A percentile compares a stretch with the other conserved stretches of the same genome.
phyloP scores from a whole-genome alignment of 75 land plant species.

The Selaginella moellendorffii region DNA sequence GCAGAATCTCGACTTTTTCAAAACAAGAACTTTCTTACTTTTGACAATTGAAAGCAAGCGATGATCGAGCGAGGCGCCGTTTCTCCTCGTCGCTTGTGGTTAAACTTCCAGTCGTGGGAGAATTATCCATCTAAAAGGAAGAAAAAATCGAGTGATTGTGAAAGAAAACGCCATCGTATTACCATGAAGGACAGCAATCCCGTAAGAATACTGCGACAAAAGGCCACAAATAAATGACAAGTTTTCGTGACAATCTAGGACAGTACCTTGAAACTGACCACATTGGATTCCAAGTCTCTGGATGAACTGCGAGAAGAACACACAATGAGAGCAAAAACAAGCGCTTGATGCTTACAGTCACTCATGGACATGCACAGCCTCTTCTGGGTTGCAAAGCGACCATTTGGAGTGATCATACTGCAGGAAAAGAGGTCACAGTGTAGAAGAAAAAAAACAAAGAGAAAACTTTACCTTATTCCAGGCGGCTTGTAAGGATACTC shows the following conservation, averaged over 20 bases:
- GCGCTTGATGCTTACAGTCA: conserved; percentile 62
- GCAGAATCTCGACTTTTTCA: too few relatives aligned
- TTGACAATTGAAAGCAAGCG: conserved; percentile 85
- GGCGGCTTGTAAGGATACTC: conserved; percentile 96
- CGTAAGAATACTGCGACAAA: conserved; percentile 67
- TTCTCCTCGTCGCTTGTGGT: conserved; percentile 54
- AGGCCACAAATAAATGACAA: conserved; percentile 8
- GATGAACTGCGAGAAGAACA: conserved; percentile 55
- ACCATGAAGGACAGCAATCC: conserved; percentile 98
- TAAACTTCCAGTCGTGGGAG: conserved; percentile 86
- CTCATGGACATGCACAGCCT: conserved; percentile 94
- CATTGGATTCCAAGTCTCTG: conserved; percentile 97
- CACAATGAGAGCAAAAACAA: not conserved
- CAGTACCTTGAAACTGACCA: conserved; percentile 94
- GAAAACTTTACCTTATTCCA: conserved; percentile 46
- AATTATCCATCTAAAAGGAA: conserved; percentile 62
- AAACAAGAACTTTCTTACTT: conserved; percentile 62
- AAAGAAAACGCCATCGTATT: conserved; percentile 48
- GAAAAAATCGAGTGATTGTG: conserved; percentile 46
- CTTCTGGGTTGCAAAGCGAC: conserved; percentile 76
- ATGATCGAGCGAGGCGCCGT: conserved; percentile 52
- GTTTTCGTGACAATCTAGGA: too few relatives aligned
- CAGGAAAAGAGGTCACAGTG: conserved; percentile 47
- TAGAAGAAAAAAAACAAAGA: not conserved
- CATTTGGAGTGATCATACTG: conserved; percentile 95